Conservation (phyloP, 1,284 basidiomycete species). For the Apiotrichum domesticum region DNA sequence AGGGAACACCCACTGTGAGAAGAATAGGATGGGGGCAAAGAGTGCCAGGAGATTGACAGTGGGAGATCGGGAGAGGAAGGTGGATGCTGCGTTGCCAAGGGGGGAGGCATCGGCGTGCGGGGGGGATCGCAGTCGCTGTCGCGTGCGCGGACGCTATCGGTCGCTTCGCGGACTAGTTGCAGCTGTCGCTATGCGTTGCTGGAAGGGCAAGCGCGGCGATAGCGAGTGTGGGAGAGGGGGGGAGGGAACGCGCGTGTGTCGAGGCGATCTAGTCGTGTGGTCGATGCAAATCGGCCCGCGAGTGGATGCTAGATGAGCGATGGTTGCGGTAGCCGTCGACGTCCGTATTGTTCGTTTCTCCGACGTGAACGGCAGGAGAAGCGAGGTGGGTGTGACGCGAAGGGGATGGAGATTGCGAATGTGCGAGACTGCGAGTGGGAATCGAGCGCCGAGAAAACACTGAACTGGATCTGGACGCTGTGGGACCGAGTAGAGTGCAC, state of each 20-base stretch:
- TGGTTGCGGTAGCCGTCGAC: too few species aligned
- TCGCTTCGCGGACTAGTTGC: too few species aligned
- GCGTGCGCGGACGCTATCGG: background rate
- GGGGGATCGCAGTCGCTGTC: background rate
- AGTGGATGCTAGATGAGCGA: too few species aligned
- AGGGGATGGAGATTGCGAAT: background rate
- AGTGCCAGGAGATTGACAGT: constrained; percentile 5
- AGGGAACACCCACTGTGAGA: background rate
- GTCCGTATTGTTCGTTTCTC: too few species aligned
- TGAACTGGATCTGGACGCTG: background rate
- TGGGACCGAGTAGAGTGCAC: too few species aligned
- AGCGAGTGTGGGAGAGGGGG: too few species aligned
- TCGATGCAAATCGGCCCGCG: too few species aligned
- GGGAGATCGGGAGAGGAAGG: constrained; percentile 5
- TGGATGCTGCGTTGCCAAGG: constrained; percentile 10
- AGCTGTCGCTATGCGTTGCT: too few species aligned
- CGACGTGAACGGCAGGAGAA: too few species aligned
- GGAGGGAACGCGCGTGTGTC: too few species aligned
- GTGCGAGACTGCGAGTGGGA: background rate
- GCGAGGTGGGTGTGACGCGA: background rate
- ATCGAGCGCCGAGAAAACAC: background rate
- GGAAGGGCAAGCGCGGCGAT: too few species aligned
- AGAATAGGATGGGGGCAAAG: constrained; percentile 2
- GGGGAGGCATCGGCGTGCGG: constrained; percentile 21
- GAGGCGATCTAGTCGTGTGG: too few species aligned